A percentile compares a stretch with the other conserved stretches of the same genome.
Conservation (phyloP, 495 filamentous ascomycete genomes). For the Podospora appendiculata region DNA sequence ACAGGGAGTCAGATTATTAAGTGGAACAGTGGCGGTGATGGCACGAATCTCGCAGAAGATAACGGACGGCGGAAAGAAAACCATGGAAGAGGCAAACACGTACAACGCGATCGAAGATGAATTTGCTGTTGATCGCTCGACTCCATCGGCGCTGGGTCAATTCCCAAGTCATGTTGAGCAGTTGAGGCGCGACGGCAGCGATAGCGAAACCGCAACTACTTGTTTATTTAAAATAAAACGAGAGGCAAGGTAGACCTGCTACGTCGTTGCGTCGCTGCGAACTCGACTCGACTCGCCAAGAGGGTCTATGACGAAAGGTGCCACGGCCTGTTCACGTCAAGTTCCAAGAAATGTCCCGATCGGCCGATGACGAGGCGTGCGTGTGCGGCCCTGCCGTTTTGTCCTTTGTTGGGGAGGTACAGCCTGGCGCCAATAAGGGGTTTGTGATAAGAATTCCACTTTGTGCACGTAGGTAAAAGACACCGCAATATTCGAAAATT, state of each 20-base stretch:
- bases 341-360: background rate
- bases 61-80: slow-evolving; percentile 10
- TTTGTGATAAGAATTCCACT: background rate
- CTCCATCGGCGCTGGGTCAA: slow-evolving; percentile 54
- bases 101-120: slow-evolving; percentile 75
- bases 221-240: no score
- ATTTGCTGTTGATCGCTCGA: slow-evolving; percentile 65
- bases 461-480: no score
- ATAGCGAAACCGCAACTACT: no score
- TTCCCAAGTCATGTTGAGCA: slow-evolving; percentile 42
- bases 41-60: slow-evolving; percentile 2
- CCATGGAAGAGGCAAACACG: slow-evolving; percentile 24
- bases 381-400: background rate
- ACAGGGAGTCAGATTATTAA: background rate
- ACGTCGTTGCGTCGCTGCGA: no score
- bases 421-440: background rate
- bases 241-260: no score
- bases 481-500: no score
- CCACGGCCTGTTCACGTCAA: background rate
- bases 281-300: background rate
- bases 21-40: background rate
- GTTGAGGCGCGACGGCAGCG: no score
- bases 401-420: background rate
- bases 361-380: background rate
- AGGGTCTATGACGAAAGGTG: slow-evolving; percentile 14